Conservation (phyloP, 2,329 filamentous ascomycete genomes). For the Fusarium oxysporum region DNA sequence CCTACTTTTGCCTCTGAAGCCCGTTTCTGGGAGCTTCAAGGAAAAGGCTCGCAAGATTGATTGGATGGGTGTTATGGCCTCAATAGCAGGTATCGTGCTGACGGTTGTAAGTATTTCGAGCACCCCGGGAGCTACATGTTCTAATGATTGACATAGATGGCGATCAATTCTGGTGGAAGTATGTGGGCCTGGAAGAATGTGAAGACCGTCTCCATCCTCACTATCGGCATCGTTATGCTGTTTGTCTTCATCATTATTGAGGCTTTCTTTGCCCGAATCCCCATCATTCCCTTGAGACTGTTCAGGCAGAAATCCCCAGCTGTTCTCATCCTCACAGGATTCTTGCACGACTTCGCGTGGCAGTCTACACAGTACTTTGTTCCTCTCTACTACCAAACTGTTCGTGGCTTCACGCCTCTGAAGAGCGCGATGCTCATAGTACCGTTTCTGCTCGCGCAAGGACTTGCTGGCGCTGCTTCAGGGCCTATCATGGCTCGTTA, state of each 20-base stretch:
- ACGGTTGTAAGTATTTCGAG: not conserved
- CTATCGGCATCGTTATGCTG: conserved; percentile 73
- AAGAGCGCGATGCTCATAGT: conserved; percentile 1
- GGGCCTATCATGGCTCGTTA: not conserved
- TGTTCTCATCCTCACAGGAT: not conserved
- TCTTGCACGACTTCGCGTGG: conserved; percentile 13
- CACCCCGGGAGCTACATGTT: accelerated
- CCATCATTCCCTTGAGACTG: conserved; percentile 71
- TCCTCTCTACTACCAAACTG: not conserved
- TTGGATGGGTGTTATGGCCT: not conserved
- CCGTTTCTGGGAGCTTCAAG: not conserved
- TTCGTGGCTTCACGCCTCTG: not conserved
- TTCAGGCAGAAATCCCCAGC: not conserved
- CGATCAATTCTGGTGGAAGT: conserved; percentile 47
- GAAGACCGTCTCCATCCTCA: conserved; percentile 76
- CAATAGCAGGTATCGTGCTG: not conserved
- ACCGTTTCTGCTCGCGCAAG: not conserved
- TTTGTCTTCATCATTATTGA: conserved; percentile 76
- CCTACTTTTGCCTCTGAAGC: not conserved
- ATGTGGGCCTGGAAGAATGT: conserved; percentile 69
- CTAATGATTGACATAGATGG: not conserved
- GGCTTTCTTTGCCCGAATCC: conserved; percentile 76
- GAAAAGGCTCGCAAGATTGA: not conserved
- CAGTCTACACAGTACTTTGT: conserved; percentile 6
- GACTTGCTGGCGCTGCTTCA: not conserved